These are phyloP conservation scores for Hydnum rufescens DNA, from an alignment of 768 basidiomycete genomes.

Conservation along the genomic window DNA sequence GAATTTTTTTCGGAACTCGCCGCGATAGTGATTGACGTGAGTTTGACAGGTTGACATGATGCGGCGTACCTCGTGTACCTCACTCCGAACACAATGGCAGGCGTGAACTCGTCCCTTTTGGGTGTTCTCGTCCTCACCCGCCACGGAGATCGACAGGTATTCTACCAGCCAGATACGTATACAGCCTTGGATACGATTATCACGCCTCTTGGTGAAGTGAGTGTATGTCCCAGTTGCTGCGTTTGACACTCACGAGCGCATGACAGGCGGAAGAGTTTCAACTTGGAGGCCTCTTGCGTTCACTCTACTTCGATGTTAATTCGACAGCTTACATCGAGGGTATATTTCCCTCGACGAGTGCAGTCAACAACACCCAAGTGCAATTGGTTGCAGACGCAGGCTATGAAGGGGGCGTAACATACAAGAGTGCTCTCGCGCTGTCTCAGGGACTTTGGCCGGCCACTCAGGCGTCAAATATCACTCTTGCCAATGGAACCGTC, in stretches of 20 bases:
- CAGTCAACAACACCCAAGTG: slow-evolving; percentile 45
- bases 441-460: slow-evolving; percentile 48
- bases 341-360: slow-evolving; percentile 14
- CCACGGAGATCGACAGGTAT: slow-evolving; percentile 2
- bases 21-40: no score
- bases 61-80: no score
- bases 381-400: slow-evolving; percentile 51
- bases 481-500: slow-evolving; percentile 45
- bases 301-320: slow-evolving; percentile 31
- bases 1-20: no score
- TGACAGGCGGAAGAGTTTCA: slow-evolving; percentile 35
- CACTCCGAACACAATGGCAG: no score
- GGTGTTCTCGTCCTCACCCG: background rate
- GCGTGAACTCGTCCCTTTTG: no score
- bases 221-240: background rate
- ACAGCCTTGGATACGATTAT: slow-evolving; percentile 2
- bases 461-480: slow-evolving; percentile 29
- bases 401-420: slow-evolving; percentile 47
- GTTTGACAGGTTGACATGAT: no score
- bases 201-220: slow-evolving; percentile 9
- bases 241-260: background rate
- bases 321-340: slow-evolving; percentile 34
- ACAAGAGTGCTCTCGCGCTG: slow-evolving; percentile 44
- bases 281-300: slow-evolving; percentile 33
- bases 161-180: slow-evolving; percentile 4